These are phyloP conservation scores for Penicillium cinerascens DNA, from an alignment of 495 filamentous ascomycete species.

Conservation along the genomic window DNA sequence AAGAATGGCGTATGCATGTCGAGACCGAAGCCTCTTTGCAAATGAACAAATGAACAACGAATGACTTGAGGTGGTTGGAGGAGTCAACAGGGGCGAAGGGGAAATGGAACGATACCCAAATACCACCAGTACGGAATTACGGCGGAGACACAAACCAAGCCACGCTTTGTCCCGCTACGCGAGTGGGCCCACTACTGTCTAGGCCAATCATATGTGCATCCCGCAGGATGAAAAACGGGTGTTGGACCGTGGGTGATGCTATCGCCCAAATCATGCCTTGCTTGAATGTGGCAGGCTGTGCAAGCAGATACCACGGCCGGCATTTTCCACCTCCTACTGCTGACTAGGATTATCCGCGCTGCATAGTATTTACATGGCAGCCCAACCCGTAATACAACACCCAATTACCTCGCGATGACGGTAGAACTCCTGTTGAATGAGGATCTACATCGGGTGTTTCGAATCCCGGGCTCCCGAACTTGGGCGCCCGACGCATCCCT, in stretches of 20 bases:
- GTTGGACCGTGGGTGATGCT: conserved; percentile 9
- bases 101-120: conserved; percentile 1
- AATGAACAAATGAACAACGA: conserved; percentile 33
- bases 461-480: conserved; percentile 4
- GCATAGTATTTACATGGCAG: background rate
- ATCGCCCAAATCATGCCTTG: conserved; percentile 4
- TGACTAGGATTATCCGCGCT: background rate
- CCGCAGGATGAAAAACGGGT: background rate
- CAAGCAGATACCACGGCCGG: background rate
- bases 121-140: conserved; percentile 5
- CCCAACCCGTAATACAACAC: too few species aligned
- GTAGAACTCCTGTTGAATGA: conserved; percentile 7
- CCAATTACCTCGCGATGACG: conserved; percentile 10
- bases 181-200: background rate
- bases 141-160: conserved; percentile 1
- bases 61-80: conserved; percentile 37
- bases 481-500: background rate
- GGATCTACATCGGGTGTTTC: conserved; percentile 8
- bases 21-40: conserved; percentile 28
- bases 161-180: conserved; percentile 6
- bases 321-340: background rate
- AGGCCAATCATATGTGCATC: background rate
- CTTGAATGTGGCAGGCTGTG: background rate
- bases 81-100: conserved; percentile 11
- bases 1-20: conserved; percentile 30